A percentile compares a stretch with the other conserved stretches of the same genome.
phyloP scores from a whole-genome alignment of 192 early-diverging fungal species.

The Coemansia umbellata region DNA sequence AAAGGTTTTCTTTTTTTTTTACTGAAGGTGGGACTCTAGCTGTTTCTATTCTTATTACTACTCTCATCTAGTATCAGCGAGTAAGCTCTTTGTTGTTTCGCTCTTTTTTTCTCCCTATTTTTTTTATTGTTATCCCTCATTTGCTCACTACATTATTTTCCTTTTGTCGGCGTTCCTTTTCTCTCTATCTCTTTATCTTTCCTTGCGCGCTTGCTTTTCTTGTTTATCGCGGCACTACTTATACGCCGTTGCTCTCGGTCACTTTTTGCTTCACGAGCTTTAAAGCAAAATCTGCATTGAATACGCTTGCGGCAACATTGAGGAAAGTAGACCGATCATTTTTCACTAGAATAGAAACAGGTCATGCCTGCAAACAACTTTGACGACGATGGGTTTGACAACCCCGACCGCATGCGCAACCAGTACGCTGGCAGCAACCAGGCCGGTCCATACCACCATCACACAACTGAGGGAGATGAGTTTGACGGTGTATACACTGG shows the following conservation, averaged over 20 bases:
- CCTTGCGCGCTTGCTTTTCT: background rate
- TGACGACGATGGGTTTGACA: constrained; percentile 20
- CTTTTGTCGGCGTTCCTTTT: background rate
- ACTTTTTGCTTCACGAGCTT: too few relatives aligned
- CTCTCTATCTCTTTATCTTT: background rate
- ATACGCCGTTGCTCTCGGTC: background rate
- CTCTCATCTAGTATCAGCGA: background rate
- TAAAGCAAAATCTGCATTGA: too few relatives aligned
- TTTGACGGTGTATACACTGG: constrained; percentile 32
- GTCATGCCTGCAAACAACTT: too few relatives aligned
- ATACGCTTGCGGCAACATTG: too few relatives aligned
- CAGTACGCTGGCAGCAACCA: constrained; percentile 2
- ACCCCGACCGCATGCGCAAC: background rate
- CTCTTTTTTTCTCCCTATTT: background rate
- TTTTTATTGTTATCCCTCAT: too few relatives aligned
- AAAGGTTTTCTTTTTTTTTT: too few relatives aligned
- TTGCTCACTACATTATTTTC: too few relatives aligned
- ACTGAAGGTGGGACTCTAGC: too few relatives aligned
- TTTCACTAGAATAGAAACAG: too few relatives aligned
- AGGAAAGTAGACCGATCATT: too few relatives aligned
- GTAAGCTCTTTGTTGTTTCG: background rate
- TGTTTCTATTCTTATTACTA: background rate
- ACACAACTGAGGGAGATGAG: constrained; percentile 16
- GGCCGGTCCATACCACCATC: too few relatives aligned
- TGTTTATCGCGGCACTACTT: background rate